Conservation (phyloP, 352 stramenopile species). For the Saprolegnia diclina region DNA sequence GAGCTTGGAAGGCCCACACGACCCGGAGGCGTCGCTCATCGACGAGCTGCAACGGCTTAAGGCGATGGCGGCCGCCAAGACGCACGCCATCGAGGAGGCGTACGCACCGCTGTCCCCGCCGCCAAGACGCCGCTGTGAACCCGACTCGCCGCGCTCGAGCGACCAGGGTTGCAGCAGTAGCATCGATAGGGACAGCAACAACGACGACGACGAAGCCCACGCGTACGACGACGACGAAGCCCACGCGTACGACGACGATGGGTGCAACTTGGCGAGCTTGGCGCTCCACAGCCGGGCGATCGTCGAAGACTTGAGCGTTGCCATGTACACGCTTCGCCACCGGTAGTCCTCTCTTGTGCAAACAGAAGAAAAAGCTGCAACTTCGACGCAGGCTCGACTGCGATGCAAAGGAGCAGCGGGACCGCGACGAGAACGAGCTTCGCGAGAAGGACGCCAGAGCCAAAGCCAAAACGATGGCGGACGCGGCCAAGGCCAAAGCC, state of each 20-base stretch:
- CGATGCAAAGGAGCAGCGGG: conserved; percentile 13
- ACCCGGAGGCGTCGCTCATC: not conserved
- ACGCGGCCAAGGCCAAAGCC: conserved; percentile 1
- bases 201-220: not conserved
- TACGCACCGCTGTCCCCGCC: not conserved
- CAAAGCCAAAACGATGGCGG: not conserved
- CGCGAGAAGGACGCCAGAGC: conserved; percentile 1
- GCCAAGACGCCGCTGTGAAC: not conserved
- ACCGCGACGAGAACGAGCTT: conserved; percentile 1
- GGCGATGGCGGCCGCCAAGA: not conserved
- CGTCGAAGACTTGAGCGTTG: conserved; percentile 25
- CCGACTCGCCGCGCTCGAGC: not conserved
- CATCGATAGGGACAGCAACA: not conserved
- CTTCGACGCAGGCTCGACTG: conserved; percentile 3
- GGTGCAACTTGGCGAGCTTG: not conserved
- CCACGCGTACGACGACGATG: not conserved
- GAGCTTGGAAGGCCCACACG: not conserved
- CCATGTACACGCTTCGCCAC: conserved; percentile 25
- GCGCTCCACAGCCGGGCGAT: conserved; percentile 9
- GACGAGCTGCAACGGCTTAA: conserved; percentile 13
- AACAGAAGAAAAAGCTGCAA: not conserved
- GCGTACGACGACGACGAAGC: not conserved
- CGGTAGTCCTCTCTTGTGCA: not conserved
- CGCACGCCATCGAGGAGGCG: conserved; percentile 6
- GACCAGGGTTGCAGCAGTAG: not conserved